Percentiles rank a stretch among this genome's conserved stretches.
Evolutionary conservation across 78 protist species (phyloP).

Genomic region (Dictyostelium intermedium): DNA sequence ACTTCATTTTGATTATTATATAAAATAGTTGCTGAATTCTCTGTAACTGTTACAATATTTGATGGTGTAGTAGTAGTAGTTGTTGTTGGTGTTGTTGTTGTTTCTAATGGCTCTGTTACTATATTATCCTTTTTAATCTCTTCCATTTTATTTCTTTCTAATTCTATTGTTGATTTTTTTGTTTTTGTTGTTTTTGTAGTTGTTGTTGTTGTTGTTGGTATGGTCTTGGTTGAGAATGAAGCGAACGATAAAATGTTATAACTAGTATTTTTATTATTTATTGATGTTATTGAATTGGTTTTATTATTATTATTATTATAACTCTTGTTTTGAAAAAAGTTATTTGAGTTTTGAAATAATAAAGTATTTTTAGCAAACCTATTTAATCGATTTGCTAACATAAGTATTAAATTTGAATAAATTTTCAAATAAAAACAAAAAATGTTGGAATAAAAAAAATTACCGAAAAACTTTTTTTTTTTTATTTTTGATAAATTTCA

Average conservation of each 20-base stretch:
- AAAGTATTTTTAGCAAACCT: neutral
- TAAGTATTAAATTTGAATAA: neutral
- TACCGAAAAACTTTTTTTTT: neutral
- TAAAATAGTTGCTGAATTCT: slow-evolving; percentile 67
- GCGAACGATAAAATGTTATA: too few species aligned
- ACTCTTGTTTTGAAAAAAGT: neutral
- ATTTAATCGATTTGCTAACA: neutral
- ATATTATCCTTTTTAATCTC: too few species aligned
- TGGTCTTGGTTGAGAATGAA: too few species aligned
- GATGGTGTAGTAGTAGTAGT: neutral
- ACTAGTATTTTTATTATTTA: too few species aligned
- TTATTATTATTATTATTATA: too few species aligned
- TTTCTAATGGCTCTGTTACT: too few species aligned
- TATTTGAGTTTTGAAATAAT: neutral
- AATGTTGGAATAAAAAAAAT: neutral
- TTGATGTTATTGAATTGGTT: neutral
- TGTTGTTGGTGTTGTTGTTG: too few species aligned
- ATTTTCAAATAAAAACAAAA: neutral
- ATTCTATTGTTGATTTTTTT: neutral
- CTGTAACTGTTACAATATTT: slow-evolving; percentile 32
- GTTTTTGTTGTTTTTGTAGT: neutral
- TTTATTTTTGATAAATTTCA: neutral
- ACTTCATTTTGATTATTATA: slow-evolving; percentile 85
- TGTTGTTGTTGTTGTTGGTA: slow-evolving; percentile 22
- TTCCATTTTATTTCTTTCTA: neutral